A percentile compares a stretch with the other conserved stretches of the same genome.
Evolutionary conservation across 2,329 filamentous ascomycete genomes (phyloP).

Genomic region (Pseudopithomyces chartarum): DNA sequence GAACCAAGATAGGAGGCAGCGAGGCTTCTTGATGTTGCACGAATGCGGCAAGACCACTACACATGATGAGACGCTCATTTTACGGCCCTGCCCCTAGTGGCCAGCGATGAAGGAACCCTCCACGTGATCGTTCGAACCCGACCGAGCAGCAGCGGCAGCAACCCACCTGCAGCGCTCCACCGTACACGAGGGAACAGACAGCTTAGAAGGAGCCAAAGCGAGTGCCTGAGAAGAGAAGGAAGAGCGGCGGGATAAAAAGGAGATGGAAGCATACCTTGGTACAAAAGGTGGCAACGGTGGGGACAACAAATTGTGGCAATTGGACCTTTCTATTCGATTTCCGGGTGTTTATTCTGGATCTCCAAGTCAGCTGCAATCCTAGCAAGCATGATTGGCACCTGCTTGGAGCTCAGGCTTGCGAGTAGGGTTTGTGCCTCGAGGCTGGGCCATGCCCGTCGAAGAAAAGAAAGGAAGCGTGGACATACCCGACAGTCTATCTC

Average conservation of each 20-base stretch:
- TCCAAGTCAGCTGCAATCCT: slow-evolving; percentile 12
- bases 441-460: background rate
- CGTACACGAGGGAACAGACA: background rate
- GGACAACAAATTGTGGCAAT: slow-evolving; percentile 31
- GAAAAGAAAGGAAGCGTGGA: background rate
- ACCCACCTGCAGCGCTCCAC: background rate
- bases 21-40: background rate
- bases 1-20: background rate
- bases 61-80: background rate
- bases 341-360: slow-evolving; percentile 30
- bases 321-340: slow-evolving; percentile 38
- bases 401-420: too few relatives aligned
- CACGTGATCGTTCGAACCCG: background rate
- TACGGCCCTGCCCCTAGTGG: background rate
- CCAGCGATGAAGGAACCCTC: background rate
- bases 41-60: background rate
- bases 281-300: slow-evolving; percentile 30
- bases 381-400: background rate
- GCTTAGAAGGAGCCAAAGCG: background rate
- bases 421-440: background rate
- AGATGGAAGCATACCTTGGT: slow-evolving; percentile 37
- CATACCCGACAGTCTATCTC: slow-evolving; percentile 24
- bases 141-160: background rate
- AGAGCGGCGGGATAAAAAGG: background rate
- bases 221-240: slow-evolving; percentile 2